phyloP scores from a whole-genome alignment of 768 basidiomycete genomes.

The Cyclocybe cylindracea region DNA sequence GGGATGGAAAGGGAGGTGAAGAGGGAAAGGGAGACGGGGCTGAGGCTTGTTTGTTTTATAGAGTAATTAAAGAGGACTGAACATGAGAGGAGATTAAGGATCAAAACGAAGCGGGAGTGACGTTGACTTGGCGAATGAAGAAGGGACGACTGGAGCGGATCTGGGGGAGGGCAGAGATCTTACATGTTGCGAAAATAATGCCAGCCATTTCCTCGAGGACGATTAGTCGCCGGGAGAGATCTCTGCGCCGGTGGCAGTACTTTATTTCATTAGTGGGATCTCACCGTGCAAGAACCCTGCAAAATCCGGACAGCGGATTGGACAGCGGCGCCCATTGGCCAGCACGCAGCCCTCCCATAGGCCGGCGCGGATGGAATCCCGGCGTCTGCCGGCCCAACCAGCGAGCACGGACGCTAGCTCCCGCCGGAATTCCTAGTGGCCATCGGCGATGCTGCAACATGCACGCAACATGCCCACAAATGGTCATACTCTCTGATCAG shows the following conservation, averaged over 20 bases:
- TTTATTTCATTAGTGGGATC: conserved; percentile 28
- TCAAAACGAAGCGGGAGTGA: conserved; percentile 30
- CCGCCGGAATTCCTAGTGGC: too few relatives aligned
- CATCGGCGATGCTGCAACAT: not conserved
- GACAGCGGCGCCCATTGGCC: conserved; percentile 14
- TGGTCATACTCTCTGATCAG: conserved; percentile 1
- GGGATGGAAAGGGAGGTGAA: conserved; percentile 15
- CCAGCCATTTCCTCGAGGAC: conserved; percentile 33
- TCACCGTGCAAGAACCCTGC: conserved; percentile 23
- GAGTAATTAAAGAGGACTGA: conserved; percentile 27
- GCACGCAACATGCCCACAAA: not conserved
- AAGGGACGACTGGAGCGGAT: conserved; percentile 45
- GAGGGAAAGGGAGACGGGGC: conserved; percentile 23
- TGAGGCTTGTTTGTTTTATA: conserved; percentile 35
- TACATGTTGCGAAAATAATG: conserved; percentile 28
- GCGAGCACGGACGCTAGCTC: too few relatives aligned
- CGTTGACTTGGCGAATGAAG: conserved; percentile 33
- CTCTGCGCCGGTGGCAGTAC: conserved; percentile 32
- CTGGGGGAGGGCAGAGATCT: conserved; percentile 37
- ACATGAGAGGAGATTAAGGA: conserved; percentile 30
- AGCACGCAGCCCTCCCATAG: conserved; percentile 9
- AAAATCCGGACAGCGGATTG: conserved; percentile 17
- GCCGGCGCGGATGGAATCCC: too few relatives aligned
- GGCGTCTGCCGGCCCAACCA: too few relatives aligned
- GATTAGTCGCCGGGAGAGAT: conserved; percentile 38